Evolutionary conservation across 768 basidiomycete genomes (phyloP).

Genomic region (Inosperma sp.): DNA sequence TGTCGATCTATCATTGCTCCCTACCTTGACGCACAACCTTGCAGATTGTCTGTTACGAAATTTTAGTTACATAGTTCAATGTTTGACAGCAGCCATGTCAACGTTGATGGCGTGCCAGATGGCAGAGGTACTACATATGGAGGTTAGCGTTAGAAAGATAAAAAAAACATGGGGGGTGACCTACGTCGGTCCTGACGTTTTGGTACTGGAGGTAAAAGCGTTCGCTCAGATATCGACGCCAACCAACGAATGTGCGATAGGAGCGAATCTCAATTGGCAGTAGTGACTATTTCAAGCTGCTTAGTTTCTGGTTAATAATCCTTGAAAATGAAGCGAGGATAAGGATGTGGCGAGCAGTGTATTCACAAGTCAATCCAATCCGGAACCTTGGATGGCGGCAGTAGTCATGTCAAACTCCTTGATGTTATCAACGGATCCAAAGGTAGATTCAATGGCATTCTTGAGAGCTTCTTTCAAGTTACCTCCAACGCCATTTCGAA

Average conservation of each 20-base stretch:
- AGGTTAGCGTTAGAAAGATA: neutral
- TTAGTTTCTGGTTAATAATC: constrained; percentile 64
- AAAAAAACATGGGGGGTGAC: constrained; percentile 39
- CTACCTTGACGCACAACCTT: too few species aligned
- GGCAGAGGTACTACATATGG: constrained; percentile 71
- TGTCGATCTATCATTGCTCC: too few species aligned
- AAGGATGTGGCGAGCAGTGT: neutral
- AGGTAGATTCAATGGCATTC: constrained; percentile 54
- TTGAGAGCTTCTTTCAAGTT: constrained; percentile 57
- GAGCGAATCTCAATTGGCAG: constrained; percentile 94
- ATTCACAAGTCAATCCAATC: constrained; percentile 91
- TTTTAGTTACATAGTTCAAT: constrained; percentile 16
- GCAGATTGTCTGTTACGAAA: too few species aligned
- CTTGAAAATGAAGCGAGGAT: constrained; percentile 29
- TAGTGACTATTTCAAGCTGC: constrained; percentile 83
- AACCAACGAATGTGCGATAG: constrained; percentile 69
- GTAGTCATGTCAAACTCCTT: constrained; percentile 83
- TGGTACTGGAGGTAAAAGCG: constrained; percentile 96
- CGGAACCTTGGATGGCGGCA: constrained; percentile 84
- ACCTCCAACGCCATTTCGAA: constrained; percentile 58
- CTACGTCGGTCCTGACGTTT: constrained; percentile 88
- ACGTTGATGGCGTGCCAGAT: constrained; percentile 98
- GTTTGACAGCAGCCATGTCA: constrained; percentile 51
- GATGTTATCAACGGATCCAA: constrained; percentile 66
- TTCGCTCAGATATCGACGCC: constrained; percentile 97